Base-by-base conservation (phyloP, 805 yeast genomes). In the Barnettozyma sucrosica region DNA sequence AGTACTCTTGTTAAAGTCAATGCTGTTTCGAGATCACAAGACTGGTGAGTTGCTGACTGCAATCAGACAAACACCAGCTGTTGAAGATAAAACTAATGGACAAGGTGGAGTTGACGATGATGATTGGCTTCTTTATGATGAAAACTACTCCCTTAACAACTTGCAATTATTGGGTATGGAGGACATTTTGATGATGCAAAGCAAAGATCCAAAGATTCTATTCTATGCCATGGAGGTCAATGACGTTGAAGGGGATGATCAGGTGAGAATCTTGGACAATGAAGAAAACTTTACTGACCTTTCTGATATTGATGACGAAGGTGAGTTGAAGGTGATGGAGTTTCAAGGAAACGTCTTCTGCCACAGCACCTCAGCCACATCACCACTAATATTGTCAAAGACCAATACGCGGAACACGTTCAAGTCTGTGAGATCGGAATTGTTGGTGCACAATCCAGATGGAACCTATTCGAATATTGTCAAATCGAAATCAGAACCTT, bases 71-170 rank as follows among this genome's bases (percentile, higher is more conserved):
- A 26, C 36, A 2, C 25, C 41, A 26, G 30, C 20, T 14, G 16
- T 33, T 8, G 44, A 28, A 19, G 24, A 23, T 19, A 7, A 7
- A 7, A 9, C 14, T 2, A 23, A 55, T 50, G 8, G 67, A 28
- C 4, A 5, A 68, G 5, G 56, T 28, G 60, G 50, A 56, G 50
- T 47, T 11, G 39, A 47, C 14, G 46, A 49, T 14, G 73, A 69
- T 42, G 72, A 70, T 40, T 70, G 75, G 75, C 51, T 70, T 13
- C 50, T 70, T 5, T 70, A 70, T 45, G 75, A 70, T 51, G 59
- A 66, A 4, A 52, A 58, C 2, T 70, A 69, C 48, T 61, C 68
- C 11, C 53, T 70, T 58, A 53, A 62, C 24, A 70, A 69, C 50
- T 50, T 70, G 38, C 68, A 67, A 45, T 57, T 66, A 38, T 52